These are phyloP conservation scores for Podospora pseudoanserina DNA, from an alignment of 495 filamentous ascomycete genomes.

Conservation along the genomic window DNA sequence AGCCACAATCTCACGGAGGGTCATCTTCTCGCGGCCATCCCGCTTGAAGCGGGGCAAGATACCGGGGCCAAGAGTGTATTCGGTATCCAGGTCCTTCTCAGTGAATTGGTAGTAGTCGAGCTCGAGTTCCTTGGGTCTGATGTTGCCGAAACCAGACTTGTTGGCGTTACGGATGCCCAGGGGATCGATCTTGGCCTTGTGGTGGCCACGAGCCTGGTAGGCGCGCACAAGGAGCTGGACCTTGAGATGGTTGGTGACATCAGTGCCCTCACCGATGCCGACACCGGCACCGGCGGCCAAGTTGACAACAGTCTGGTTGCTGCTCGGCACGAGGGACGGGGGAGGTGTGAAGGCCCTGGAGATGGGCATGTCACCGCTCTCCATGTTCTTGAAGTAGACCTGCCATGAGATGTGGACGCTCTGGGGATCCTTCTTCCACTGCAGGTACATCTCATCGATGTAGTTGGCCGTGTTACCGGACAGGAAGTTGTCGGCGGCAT, in stretches of 20 bases:
- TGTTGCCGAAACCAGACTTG: slow-evolving; percentile 73
- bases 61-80: slow-evolving; percentile 89
- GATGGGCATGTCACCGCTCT: slow-evolving; percentile 93
- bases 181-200: slow-evolving; percentile 96
- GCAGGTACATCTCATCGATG: slow-evolving; percentile 98
- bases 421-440: slow-evolving; percentile 89
- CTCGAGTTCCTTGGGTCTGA: slow-evolving; percentile 86
- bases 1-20: slow-evolving; percentile 84
- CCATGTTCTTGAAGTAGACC: slow-evolving; percentile 99
- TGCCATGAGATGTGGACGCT: slow-evolving; percentile 99
- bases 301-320: slow-evolving; percentile 71
- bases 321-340: slow-evolving; percentile 75
- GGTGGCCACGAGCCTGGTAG: slow-evolving; percentile 96
- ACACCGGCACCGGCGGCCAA: slow-evolving; percentile 67
- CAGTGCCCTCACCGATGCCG: slow-evolving; percentile 64
- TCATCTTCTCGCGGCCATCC: slow-evolving; percentile 90
- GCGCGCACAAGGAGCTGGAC: slow-evolving; percentile 94
- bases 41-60: slow-evolving; percentile 92
- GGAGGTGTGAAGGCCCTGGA: slow-evolving; percentile 95
- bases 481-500: slow-evolving; percentile 91
- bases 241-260: slow-evolving; percentile 96
- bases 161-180: slow-evolving; percentile 86
- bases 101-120: slow-evolving; percentile 92
- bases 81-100: slow-evolving; percentile 88
- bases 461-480: slow-evolving; percentile 95